A percentile compares a stretch with the other conserved stretches of the same genome.
Evolutionary conservation across 2,329 filamentous ascomycete genomes (phyloP).

Genomic region (Venturiaceae sp.): DNA sequence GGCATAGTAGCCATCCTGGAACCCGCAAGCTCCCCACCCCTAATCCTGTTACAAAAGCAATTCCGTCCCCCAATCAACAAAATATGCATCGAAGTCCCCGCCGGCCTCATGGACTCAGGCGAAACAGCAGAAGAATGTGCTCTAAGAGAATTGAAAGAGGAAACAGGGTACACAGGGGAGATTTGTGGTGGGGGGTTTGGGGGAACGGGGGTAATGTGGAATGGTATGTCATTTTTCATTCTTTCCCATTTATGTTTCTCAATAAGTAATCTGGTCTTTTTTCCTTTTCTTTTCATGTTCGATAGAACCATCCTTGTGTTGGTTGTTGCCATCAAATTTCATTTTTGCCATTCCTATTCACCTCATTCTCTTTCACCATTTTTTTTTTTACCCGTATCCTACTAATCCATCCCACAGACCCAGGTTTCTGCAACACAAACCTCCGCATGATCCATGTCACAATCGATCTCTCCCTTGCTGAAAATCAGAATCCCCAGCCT

Average conservation of each 20-base stretch:
- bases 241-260: background rate
- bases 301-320: background rate
- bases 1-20: slow-evolving; percentile 60
- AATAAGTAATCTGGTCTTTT: background rate
- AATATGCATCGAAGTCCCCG: slow-evolving; percentile 53
- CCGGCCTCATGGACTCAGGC: slow-evolving; percentile 50
- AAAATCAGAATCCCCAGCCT: slow-evolving; percentile 60
- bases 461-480: slow-evolving; percentile 58
- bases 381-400: background rate
- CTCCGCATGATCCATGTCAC: slow-evolving; percentile 59
- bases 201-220: slow-evolving; percentile 31
- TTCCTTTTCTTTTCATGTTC: background rate
- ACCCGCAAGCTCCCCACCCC: slow-evolving; percentile 14
- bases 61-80: slow-evolving; percentile 52
- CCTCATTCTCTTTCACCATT: background rate
- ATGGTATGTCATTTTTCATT: slow-evolving; percentile 21
- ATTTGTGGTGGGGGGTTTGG: slow-evolving; percentile 25
- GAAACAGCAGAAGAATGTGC: slow-evolving; percentile 49
- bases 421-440: slow-evolving; percentile 31
- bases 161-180: slow-evolving; percentile 52
- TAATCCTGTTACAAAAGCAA: slow-evolving; percentile 35
- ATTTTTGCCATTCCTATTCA: background rate
- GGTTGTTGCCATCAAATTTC: too few species aligned
- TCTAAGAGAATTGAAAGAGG: slow-evolving; percentile 52
- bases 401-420: slow-evolving; percentile 17